Evolutionary conservation across 345 rosid genomes (phyloP).

Genomic region (Euphorbia pulcherrima): DNA sequence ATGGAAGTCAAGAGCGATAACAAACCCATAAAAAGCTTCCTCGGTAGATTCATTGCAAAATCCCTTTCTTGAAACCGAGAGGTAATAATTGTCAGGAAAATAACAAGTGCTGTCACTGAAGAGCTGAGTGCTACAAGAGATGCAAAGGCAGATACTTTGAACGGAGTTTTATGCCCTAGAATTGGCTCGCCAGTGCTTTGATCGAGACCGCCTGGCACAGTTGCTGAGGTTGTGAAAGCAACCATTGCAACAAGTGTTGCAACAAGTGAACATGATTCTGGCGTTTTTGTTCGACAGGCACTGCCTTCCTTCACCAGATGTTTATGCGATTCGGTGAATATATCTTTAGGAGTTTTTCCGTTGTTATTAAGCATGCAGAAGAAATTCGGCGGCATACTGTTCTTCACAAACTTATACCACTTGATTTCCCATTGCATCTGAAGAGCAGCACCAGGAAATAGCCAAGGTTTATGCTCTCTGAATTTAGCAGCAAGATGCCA

Average conservation of each 20-base stretch:
- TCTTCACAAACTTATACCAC: slow-evolving; percentile 32
- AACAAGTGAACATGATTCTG: slow-evolving; percentile 32
- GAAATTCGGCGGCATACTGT: slow-evolving; percentile 22
- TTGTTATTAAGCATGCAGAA: slow-evolving; percentile 9
- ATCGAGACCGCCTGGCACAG: slow-evolving; percentile 29
- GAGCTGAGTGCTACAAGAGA: slow-evolving; percentile 37
- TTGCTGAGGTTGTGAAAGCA: slow-evolving; percentile 29
- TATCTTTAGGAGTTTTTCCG: slow-evolving; percentile 21
- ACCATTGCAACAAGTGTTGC: slow-evolving; percentile 36
- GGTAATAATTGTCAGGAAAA: slow-evolving; percentile 39
- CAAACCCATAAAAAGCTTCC: slow-evolving; percentile 35
- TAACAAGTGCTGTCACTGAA: slow-evolving; percentile 32
- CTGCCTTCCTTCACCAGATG: slow-evolving; percentile 16
- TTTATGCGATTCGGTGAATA: slow-evolving; percentile 21
- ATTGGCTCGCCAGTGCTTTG: slow-evolving; percentile 27
- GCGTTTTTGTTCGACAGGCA: slow-evolving; percentile 30
- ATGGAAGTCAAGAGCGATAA: slow-evolving; percentile 40
- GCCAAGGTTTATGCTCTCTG: slow-evolving; percentile 14
- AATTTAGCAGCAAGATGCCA: slow-evolving; percentile 23
- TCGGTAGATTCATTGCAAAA: slow-evolving; percentile 28
- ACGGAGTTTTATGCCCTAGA: slow-evolving; percentile 31
- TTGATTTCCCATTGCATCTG: slow-evolving; percentile 35
- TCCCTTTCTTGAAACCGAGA: slow-evolving; percentile 39
- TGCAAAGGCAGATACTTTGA: slow-evolving; percentile 34
- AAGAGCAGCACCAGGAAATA: slow-evolving; percentile 22